Percentiles rank a stretch among this genome's conserved stretches.
Evolutionary conservation across 768 basidiomycete genomes (phyloP).

Genomic region (Hirschioporus abietinus): DNA sequence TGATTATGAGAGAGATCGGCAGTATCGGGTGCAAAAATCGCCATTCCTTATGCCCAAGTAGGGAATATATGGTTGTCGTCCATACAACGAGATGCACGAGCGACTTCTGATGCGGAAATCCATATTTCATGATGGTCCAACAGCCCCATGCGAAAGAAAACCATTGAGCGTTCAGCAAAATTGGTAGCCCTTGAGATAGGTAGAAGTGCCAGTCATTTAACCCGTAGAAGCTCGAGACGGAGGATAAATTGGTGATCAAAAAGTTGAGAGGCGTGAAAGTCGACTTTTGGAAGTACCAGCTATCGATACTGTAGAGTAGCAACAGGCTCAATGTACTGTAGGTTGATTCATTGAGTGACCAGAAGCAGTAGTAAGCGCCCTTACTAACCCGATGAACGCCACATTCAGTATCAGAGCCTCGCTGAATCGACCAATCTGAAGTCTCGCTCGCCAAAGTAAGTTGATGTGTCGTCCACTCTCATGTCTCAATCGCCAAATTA

Average conservation of each 20-base stretch:
- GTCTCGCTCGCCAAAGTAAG: slow-evolving; percentile 50
- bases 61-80: slow-evolving; percentile 67
- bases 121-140: slow-evolving; percentile 28
- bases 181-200: slow-evolving; percentile 76
- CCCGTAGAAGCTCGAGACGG: slow-evolving; percentile 92
- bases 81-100: slow-evolving; percentile 52
- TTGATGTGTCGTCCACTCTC: no score
- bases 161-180: slow-evolving; percentile 66
- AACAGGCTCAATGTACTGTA: slow-evolving; percentile 18
- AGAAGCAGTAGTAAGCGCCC: slow-evolving; percentile 13
- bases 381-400: slow-evolving; percentile 40
- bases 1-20: slow-evolving; percentile 77
- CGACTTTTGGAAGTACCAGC: slow-evolving; percentile 57
- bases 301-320: slow-evolving; percentile 51
- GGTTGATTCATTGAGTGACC: not conserved
- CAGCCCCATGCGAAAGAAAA: slow-evolving; percentile 69
- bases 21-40: slow-evolving; percentile 90
- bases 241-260: slow-evolving; percentile 72
- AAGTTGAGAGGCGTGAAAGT: slow-evolving; percentile 83
- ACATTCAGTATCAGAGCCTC: slow-evolving; percentile 34
- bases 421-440: slow-evolving; percentile 26
- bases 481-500: no score
- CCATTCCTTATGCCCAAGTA: slow-evolving; percentile 95
- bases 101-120: slow-evolving; percentile 20
- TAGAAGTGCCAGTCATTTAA: slow-evolving; percentile 86